phyloP scores from a whole-genome alignment of 2,329 filamentous ascomycete genomes.

The Rosellinia necatrix region DNA sequence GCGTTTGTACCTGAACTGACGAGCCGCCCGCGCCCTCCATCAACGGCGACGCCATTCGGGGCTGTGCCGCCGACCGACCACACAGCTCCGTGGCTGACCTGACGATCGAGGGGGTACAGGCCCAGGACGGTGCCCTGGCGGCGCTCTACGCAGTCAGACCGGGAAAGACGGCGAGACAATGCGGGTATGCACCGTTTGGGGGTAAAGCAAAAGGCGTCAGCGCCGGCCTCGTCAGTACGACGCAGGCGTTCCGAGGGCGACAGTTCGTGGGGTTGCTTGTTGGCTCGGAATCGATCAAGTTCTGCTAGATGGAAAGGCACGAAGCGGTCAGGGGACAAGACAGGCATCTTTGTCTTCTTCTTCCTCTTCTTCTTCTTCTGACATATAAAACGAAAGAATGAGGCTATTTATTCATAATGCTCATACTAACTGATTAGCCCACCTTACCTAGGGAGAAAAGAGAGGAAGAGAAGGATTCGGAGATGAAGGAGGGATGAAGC shows the following conservation, averaged over 20 bases:
- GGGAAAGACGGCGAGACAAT: slow-evolving; percentile 33
- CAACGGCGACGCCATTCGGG: slow-evolving; percentile 53
- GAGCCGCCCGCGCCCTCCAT: slow-evolving; percentile 67
- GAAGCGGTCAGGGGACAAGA: slow-evolving; percentile 53
- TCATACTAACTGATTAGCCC: slow-evolving; percentile 21
- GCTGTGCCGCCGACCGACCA: slow-evolving; percentile 79
- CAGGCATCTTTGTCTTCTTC: no score
- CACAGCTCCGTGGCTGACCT: slow-evolving; percentile 69
- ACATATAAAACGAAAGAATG: slow-evolving; percentile 34
- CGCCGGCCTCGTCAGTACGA: slow-evolving; percentile 47
- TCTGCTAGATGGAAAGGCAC: slow-evolving; percentile 50
- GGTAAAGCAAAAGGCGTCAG: slow-evolving; percentile 50
- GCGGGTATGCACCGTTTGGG: slow-evolving; percentile 38
- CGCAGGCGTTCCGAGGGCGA: slow-evolving; percentile 50
- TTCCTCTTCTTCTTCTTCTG: no score
- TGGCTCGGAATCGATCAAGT: slow-evolving; percentile 52
- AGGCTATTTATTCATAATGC: slow-evolving; percentile 35
- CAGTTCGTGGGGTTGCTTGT: slow-evolving; percentile 49
- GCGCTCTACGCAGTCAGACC: slow-evolving; percentile 37
- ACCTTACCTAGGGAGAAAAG: slow-evolving; percentile 29
- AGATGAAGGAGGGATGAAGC: background rate
- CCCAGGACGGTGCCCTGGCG: slow-evolving; percentile 38
- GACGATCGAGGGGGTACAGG: slow-evolving; percentile 43
- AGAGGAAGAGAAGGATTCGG: slow-evolving; percentile 2
- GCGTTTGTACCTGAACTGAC: slow-evolving; percentile 75